These are phyloP conservation scores for Sporothrix dimorphospora DNA, from an alignment of 2,329 filamentous ascomycete species.

Conservation along the genomic window DNA sequence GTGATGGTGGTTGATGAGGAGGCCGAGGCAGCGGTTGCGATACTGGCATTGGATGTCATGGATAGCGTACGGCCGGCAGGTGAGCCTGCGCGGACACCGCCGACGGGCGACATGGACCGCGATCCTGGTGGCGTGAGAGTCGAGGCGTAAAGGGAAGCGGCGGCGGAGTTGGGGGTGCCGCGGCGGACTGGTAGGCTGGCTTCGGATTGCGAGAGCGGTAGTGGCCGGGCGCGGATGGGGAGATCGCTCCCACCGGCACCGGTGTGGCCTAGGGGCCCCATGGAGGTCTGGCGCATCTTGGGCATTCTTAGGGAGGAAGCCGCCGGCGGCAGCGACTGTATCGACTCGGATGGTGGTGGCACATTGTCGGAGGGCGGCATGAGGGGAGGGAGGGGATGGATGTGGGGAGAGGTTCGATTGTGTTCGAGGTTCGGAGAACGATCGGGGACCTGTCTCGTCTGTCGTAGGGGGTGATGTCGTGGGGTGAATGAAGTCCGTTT, in stretches of 20 bases:
- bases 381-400: slow-evolving; percentile 41
- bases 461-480: neutral
- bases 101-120: slow-evolving; percentile 68
- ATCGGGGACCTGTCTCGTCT: neutral
- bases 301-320: slow-evolving; percentile 62
- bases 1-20: neutral
- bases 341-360: slow-evolving; percentile 65
- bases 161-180: slow-evolving; percentile 59
- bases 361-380: slow-evolving; percentile 72
- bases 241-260: neutral
- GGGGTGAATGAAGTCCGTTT: neutral
- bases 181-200: slow-evolving; percentile 55
- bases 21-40: slow-evolving; percentile 35
- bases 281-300: slow-evolving; percentile 62
- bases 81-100: slow-evolving; percentile 51
- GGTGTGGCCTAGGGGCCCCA: slow-evolving; percentile 34
- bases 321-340: slow-evolving; percentile 71
- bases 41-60: slow-evolving; percentile 43
- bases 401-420: neutral
- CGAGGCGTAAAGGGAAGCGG: slow-evolving; percentile 66
- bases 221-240: slow-evolving; percentile 28
- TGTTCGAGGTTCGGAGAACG: neutral
- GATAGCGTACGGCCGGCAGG: slow-evolving; percentile 53
- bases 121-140: slow-evolving; percentile 70
- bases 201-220: slow-evolving; percentile 56